A percentile compares a stretch with the other conserved stretches of the same genome.
These are phyloP conservation scores for Plasmodium blacklocki DNA, from an alignment of 169 alveolate species.

Conservation along the genomic window DNA sequence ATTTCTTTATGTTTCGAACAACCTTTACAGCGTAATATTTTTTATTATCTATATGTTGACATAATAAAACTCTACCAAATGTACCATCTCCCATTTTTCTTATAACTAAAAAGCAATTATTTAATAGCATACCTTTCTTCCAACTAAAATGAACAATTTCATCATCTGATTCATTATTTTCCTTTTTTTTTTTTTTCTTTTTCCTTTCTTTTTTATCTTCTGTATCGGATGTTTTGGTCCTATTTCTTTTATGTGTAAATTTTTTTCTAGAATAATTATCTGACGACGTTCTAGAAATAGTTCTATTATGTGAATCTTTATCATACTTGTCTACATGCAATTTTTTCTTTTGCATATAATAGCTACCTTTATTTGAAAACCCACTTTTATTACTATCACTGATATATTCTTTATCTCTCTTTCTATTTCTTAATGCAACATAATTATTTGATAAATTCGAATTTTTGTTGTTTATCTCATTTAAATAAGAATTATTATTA, in stretches of 20 bases:
- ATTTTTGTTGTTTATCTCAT: conserved; percentile 8
- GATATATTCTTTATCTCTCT: conserved; percentile 12
- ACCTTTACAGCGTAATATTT: conserved; percentile 92
- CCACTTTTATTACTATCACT: neutral
- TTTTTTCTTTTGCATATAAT: conserved; percentile 18
- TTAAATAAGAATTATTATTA: neutral
- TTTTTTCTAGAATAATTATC: conserved; percentile 14
- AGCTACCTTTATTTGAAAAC: neutral
- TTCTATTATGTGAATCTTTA: conserved; percentile 23
- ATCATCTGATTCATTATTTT: conserved; percentile 65
- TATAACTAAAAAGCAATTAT: conserved; percentile 88
- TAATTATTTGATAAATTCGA: conserved; percentile 2
- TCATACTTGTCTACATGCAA: conserved; percentile 7
- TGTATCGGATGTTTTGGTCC: conserved; percentile 18
- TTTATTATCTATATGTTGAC: conserved; percentile 88
- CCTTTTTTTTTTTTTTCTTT: conserved; percentile 69
- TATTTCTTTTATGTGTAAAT: conserved; percentile 34
- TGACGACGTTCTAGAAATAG: conserved; percentile 5
- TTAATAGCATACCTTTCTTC: conserved; percentile 85
- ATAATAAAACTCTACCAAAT: conserved; percentile 97
- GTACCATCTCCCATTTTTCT: conserved; percentile 97
- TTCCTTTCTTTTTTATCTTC: conserved; percentile 44
- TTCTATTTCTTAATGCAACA: conserved; percentile 4
- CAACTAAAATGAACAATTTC: conserved; percentile 82
- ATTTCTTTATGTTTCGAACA: conserved; percentile 94